These are phyloP conservation scores for Farysia itapuensis DNA, from an alignment of 1,284 basidiomycete genomes.

Conservation along the genomic window DNA sequence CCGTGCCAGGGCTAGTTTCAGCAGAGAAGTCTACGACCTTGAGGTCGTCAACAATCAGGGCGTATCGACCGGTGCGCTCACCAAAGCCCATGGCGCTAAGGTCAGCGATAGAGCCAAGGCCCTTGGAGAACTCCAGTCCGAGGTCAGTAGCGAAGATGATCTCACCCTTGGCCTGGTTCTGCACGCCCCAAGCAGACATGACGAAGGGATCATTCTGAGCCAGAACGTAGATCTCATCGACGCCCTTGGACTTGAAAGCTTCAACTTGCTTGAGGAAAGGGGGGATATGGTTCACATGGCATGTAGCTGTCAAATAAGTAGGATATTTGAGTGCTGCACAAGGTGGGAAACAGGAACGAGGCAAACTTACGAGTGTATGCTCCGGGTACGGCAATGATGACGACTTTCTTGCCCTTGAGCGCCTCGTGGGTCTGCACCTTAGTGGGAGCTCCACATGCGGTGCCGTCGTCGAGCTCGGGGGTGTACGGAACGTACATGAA, in stretches of 20 bases:
- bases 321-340: neutral
- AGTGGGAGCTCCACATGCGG: slow-evolving; percentile 59
- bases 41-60: slow-evolving; percentile 71
- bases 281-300: slow-evolving; percentile 65
- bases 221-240: slow-evolving; percentile 67
- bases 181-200: slow-evolving; percentile 68
- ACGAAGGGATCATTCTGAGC: slow-evolving; percentile 57
- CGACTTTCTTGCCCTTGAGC: slow-evolving; percentile 82
- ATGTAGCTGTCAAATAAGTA: slow-evolving; percentile 31
- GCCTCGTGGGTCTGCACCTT: slow-evolving; percentile 64
- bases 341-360: no score
- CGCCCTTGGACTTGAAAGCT: slow-evolving; percentile 72
- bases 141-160: slow-evolving; percentile 71
- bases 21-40: slow-evolving; percentile 59
- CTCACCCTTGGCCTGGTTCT: slow-evolving; percentile 72
- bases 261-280: slow-evolving; percentile 69
- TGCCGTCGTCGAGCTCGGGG: slow-evolving; percentile 68
- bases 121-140: slow-evolving; percentile 68
- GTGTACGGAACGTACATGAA: slow-evolving; percentile 71
- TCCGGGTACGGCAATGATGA: slow-evolving; percentile 75
- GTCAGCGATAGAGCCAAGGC: slow-evolving; percentile 69
- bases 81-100: slow-evolving; percentile 67
- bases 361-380: slow-evolving; percentile 63
- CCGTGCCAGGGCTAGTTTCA: slow-evolving; percentile 61
- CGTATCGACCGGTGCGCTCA: slow-evolving; percentile 71